Percentiles rank a stretch among this genome's conserved stretches.
Evolutionary conservation across 768 basidiomycete genomes (phyloP).

Genomic region (Mycena pura): DNA sequence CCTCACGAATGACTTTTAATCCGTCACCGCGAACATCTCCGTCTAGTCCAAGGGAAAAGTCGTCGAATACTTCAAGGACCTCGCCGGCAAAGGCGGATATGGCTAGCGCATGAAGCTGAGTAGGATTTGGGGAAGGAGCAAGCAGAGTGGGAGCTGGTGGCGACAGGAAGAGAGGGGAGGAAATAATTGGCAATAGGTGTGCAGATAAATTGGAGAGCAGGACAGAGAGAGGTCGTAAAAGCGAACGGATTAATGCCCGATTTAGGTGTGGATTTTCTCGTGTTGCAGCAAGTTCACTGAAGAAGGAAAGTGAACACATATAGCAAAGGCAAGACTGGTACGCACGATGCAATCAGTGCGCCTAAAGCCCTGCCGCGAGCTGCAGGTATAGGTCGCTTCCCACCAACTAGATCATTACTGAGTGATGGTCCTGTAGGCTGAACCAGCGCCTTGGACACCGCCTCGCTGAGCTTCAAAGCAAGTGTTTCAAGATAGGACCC

Average conservation of each 20-base stretch:
- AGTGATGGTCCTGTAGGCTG: slow-evolving; percentile 64
- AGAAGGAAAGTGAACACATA: slow-evolving; percentile 26
- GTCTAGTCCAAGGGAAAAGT: slow-evolving; percentile 66
- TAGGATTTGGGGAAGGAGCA: slow-evolving; percentile 61
- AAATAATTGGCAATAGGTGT: slow-evolving; percentile 68
- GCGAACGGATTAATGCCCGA: slow-evolving; percentile 72
- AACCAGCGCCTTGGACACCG: slow-evolving; percentile 75
- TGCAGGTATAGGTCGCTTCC: slow-evolving; percentile 74
- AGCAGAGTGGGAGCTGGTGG: slow-evolving; percentile 58
- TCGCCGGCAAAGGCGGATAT: slow-evolving; percentile 77
- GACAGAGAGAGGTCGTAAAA: slow-evolving; percentile 81
- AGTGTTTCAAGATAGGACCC: slow-evolving; percentile 82
- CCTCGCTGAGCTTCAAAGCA: slow-evolving; percentile 80
- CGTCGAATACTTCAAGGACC: slow-evolving; percentile 73
- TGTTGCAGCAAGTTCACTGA: slow-evolving; percentile 73
- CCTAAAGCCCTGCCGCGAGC: slow-evolving; percentile 76
- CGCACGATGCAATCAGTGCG: slow-evolving; percentile 73
- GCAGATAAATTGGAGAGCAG: slow-evolving; percentile 73
- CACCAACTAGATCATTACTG: slow-evolving; percentile 61
- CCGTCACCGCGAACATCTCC: slow-evolving; percentile 70
- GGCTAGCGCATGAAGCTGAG: slow-evolving; percentile 75
- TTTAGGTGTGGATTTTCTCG: slow-evolving; percentile 68
- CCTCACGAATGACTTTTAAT: slow-evolving; percentile 71
- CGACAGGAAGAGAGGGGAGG: slow-evolving; percentile 65
- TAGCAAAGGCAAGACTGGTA: slow-evolving; percentile 26